Conservation (phyloP, 2,329 filamentous ascomycete species). For the Ceratocystis variospora region DNA sequence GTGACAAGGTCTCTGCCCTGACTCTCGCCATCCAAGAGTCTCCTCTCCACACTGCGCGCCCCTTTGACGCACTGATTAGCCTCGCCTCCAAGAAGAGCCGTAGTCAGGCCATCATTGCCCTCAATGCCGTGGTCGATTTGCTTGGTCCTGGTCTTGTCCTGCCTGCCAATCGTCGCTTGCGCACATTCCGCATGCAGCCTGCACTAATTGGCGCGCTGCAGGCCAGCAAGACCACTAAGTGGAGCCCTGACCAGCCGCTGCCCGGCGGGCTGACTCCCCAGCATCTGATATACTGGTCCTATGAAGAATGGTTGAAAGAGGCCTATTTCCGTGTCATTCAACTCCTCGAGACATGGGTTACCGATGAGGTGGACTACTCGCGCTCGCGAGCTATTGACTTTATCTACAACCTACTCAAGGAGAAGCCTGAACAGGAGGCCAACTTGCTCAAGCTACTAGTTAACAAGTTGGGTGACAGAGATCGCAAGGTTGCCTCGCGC, state of each 20-base stretch:
- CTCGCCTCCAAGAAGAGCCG: conserved; percentile 89
- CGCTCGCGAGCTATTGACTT: conserved; percentile 79
- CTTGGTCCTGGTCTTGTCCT: conserved; percentile 78
- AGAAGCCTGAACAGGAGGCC: conserved; percentile 94
- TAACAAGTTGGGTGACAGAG: conserved; percentile 91
- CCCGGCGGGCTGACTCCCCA: conserved; percentile 59
- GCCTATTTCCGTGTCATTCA: conserved; percentile 89
- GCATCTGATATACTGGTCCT: conserved; percentile 79
- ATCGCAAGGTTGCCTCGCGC: conserved; percentile 88
- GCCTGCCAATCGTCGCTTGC: conserved; percentile 67
- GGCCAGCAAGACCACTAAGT: conserved; percentile 40
- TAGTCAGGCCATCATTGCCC: conserved; percentile 80
- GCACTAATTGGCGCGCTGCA: conserved; percentile 59
- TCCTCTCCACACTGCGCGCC: conserved; percentile 79
- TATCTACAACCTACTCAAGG: conserved; percentile 78
- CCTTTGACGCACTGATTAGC: conserved; percentile 68
- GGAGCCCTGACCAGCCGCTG: conserved; percentile 55
- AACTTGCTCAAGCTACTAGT: conserved; percentile 83
- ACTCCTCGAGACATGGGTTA: conserved; percentile 81
- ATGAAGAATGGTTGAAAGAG: conserved; percentile 89
- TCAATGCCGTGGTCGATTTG: conserved; percentile 86
- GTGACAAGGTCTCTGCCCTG: conserved; percentile 89
- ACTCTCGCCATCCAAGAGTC: conserved; percentile 94
- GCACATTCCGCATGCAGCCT: conserved; percentile 66
- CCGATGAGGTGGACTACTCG: conserved; percentile 89